phyloP scores from a whole-genome alignment of 257 asterid species.

The Solanum chiquidenum region DNA sequence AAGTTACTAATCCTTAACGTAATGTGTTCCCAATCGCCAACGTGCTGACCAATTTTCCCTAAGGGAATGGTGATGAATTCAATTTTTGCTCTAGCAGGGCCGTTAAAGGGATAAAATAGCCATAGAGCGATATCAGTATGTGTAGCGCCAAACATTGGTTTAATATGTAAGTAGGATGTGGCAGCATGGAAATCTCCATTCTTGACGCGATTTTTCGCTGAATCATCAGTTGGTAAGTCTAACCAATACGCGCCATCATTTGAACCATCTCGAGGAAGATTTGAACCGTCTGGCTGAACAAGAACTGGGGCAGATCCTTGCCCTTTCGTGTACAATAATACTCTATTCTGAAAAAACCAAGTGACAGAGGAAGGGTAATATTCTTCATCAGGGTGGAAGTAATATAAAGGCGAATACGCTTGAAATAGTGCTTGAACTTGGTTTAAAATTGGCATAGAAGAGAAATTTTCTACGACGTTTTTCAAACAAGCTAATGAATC shows the following conservation, averaged over 20 bases:
- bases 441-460: conserved; percentile 47
- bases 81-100: conserved; percentile 59
- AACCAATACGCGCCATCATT: conserved; percentile 70
- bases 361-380: conserved; percentile 59
- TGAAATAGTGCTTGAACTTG: conserved; percentile 42
- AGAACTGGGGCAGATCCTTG: conserved; percentile 40
- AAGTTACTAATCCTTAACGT: conserved; percentile 68
- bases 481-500: conserved; percentile 36
- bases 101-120: conserved; percentile 83
- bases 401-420: conserved; percentile 46
- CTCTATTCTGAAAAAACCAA: conserved; percentile 79
- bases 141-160: conserved; percentile 67
- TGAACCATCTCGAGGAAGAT: conserved; percentile 65
- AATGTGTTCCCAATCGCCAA: conserved; percentile 92
- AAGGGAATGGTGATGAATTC: conserved; percentile 37
- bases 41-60: conserved; percentile 62
- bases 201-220: conserved; percentile 35
- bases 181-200: conserved; percentile 41
- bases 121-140: conserved; percentile 55
- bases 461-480: conserved; percentile 13
- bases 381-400: conserved; percentile 62
- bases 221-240: conserved; percentile 46
- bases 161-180: conserved; percentile 40
- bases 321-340: conserved; percentile 45
- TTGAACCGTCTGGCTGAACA: conserved; percentile 40